Evolutionary conservation across 306 rosid species (phyloP), one percentile per base, ranked within the genome.

Genomic region (Albizia julibrissin): DNA sequence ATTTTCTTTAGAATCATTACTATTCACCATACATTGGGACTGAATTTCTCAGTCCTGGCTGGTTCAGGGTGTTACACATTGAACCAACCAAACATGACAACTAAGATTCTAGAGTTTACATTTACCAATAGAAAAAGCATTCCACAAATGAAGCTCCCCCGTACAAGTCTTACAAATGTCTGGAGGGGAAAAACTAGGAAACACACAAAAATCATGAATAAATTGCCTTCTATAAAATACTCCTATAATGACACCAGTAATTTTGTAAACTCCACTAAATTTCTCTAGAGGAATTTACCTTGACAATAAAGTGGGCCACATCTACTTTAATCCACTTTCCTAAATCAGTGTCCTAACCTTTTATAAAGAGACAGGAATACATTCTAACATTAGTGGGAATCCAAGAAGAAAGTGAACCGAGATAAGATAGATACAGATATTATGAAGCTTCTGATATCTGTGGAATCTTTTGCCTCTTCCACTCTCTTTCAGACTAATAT

Each of bases 381-480:
- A 69, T 69, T 39, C 50, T 24, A 69, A 1, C 19, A 2, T 40
- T 24, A 42, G 52, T 69, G 52, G 74, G 74, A 42, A 69, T 66
- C 71, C 22, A 33, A 15, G 52, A 39, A 22, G 69, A 64, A 69
- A 69, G 21, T 6, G 71, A 33, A 66, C 71, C 74, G 42, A 21
- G 74, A 40, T n/a, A 56, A n/a, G 64, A 58, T 42, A 69, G 34
- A 69, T 69, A 22, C 31, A 21, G 29, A 69, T 69, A 69, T 40
- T 40, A 69, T 40, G 14, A n/a, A 42, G n/a, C 74, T 69, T 4
- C 8, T 21, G 52, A 69, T 40, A 22, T 69, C 74, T 69, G 26
- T 34, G 74, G 52, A n/a, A 69, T 26, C 74, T 69, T 40, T 69
- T 69, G 33, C 74, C 74, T 26, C 31, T 66, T 12, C 31, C 74